Evolutionary conservation across 2,329 filamentous ascomycete species (phyloP).

Genomic region (Cladosporium oxysporum): DNA sequence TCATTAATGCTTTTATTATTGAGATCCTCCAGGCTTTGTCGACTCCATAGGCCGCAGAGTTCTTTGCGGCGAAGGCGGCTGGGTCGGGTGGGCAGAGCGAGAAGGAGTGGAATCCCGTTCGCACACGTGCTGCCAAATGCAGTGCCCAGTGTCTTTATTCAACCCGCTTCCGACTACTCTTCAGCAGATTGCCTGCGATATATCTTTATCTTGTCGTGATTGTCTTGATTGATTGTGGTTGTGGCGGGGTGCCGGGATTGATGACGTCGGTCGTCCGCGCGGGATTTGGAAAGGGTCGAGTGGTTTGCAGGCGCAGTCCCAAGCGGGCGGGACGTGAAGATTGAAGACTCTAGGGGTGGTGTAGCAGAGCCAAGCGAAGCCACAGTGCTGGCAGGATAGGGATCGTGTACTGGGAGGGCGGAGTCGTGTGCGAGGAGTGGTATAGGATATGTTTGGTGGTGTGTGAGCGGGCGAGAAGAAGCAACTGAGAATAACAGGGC

Average conservation of each 20-base stretch:
- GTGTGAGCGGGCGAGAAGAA: neutral
- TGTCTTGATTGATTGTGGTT: neutral
- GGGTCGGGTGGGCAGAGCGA: neutral
- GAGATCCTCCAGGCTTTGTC: neutral
- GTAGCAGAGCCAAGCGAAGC: too few relatives aligned
- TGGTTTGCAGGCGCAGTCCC: constrained; percentile 5
- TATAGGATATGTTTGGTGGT: neutral
- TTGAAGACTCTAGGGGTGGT: neutral
- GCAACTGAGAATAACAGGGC: neutral
- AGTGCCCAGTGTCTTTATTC: neutral
- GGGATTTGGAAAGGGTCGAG: constrained; percentile 12
- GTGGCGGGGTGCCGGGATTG: constrained; percentile 10
- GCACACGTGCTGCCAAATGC: neutral
- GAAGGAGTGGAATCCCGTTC: neutral
- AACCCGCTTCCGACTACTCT: neutral
- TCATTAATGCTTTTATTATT: constrained; percentile 15
- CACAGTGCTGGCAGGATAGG: too few relatives aligned
- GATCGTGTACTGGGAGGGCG: neutral
- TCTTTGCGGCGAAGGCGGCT: neutral
- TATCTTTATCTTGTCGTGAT: neutral
- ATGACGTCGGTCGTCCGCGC: constrained; percentile 14
- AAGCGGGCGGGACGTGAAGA: constrained; percentile 9
- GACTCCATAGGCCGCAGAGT: constrained; percentile 9
- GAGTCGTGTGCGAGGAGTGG: neutral
- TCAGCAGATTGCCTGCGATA: neutral